Base-by-base conservation (phyloP, 352 stramenopile species). In the Globisporangium recalcitrans region DNA sequence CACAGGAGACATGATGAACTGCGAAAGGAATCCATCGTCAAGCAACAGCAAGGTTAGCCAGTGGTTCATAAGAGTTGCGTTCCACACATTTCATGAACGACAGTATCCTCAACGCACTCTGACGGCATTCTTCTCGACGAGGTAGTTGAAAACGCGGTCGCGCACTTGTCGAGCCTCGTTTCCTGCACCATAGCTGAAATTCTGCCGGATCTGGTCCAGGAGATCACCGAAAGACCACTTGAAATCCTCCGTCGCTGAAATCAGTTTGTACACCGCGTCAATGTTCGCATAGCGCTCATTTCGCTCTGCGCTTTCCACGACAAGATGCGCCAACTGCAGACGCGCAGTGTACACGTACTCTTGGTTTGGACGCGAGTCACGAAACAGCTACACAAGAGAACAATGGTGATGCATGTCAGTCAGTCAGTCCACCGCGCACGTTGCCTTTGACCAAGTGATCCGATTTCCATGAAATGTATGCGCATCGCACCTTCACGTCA, bases 201-300 rank as follows among this genome's bases (percentile, higher is more conserved):
- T 63, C 27, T 58, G 40, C n/a, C 64, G 72, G 21, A 92, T 60
- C n/a, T 74, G 36, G 21, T 65, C 54, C 13, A 90, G 46, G 42
- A 90, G 58, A 22, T 73, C 63, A 24, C 69, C 64, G 56, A 89
- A 84, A 6, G 80, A 58, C 24, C 73, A 63, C 55, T 64, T 69
- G 29, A 78, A 78, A 42, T 87, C 70, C 26, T 63, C 46, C 10
- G 88, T 46, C 27, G 69, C 69, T 8, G 54, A 66, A 16, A 73
- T 65, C 1, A 92, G 68, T 21, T 66, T 67, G 19, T 72, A 61
- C 0, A 83, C 64, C 5, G 77, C 82, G 11, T 66, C 52, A n/a
- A 77, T 71, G n/a, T 74, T 89, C 13, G 78, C 75, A 47, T 87
- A 67, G 13, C 74, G 65, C 66, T 85, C 77, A 60, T 52, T 52